These are phyloP conservation scores for Fraxinus platypoda DNA, from an alignment of 305 asterid genomes.

Conservation along the genomic window DNA sequence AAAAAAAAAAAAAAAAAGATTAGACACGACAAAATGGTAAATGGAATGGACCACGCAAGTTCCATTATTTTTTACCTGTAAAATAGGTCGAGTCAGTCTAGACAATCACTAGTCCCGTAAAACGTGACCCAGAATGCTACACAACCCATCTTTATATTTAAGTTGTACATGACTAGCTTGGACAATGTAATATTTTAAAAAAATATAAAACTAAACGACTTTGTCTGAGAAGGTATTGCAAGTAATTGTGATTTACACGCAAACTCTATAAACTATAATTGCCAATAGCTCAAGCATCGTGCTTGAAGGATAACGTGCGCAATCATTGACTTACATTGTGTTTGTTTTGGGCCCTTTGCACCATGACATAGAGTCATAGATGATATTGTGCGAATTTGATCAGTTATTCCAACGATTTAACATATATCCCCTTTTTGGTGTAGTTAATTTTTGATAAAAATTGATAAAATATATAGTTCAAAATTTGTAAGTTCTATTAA, in stretches of 20 bases:
- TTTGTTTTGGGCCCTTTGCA: neutral
- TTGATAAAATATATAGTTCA: too few species aligned
- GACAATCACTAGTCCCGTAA: neutral
- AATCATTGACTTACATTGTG: neutral
- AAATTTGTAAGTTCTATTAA: too few species aligned
- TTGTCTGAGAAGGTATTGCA: neutral
- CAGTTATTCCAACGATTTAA: too few species aligned
- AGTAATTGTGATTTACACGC: neutral
- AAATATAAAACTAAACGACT: neutral
- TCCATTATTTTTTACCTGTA: neutral
- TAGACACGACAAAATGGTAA: neutral
- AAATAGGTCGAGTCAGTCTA: neutral
- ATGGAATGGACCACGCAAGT: neutral
- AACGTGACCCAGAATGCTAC: neutral
- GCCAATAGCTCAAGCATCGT: neutral
- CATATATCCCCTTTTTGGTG: too few species aligned
- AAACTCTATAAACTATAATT: neutral
- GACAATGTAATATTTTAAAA: neutral
- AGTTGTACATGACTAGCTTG: neutral
- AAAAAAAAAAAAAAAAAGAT: neutral
- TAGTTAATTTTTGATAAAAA: too few species aligned
- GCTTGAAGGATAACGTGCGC: neutral
- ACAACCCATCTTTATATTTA: neutral
- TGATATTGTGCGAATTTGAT: too few species aligned
- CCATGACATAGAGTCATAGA: too few species aligned